Evolutionary conservation across 2,329 filamentous ascomycete genomes (phyloP), one percentile per base, ranked within the genome.

Genomic region (Aspergillus sp.): DNA sequence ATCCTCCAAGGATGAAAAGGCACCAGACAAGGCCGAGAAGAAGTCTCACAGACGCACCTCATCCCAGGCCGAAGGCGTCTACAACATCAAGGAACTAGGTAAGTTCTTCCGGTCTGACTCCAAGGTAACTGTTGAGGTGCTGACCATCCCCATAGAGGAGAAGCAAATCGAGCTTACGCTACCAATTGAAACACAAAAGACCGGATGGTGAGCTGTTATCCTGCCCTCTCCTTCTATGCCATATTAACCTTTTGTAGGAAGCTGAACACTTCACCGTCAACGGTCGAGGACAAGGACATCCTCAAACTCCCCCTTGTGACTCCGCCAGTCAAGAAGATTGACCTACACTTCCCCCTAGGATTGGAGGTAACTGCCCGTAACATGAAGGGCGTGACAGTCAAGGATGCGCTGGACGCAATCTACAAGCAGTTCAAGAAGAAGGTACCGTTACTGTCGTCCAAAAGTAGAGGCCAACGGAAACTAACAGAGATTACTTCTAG

Each of bases 361-460:
- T 86, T 95, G 59, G 89, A 94, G 74, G 91, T 97, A 68, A 91
- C 90, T 34, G 94, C 93, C 74, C 87, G 94, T 74, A 98, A 97
- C 81, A 82, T 93, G 71, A 94, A 93, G 80, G 94, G 94, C 60
- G 93, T 98, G 69, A 98, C 94, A 60, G 94, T 98, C 84, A 97
- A 97, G 84, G 94, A 98, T 79, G 93, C 93, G 61, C 77, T 97
- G 77, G 93, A 97, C 78, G 94, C 92, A 72, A 97, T 98, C 80
- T 85, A 97, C 85, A 97, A 97, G 84, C 87, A 91, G 71, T 96
- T 92, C 85, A 96, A 96, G 87, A 97, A 97, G 88, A 90, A 93
- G 87, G 94, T 93, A 80, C n/a, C 8, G 25, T 22, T 49, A 4
- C 48, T 49, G 5, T 19, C n/a, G 5, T 8, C 6, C n/a, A 4